Evolutionary conservation across 1,139 yeast genomes (phyloP).

Genomic region (Saccharomyces hybrid): DNA sequence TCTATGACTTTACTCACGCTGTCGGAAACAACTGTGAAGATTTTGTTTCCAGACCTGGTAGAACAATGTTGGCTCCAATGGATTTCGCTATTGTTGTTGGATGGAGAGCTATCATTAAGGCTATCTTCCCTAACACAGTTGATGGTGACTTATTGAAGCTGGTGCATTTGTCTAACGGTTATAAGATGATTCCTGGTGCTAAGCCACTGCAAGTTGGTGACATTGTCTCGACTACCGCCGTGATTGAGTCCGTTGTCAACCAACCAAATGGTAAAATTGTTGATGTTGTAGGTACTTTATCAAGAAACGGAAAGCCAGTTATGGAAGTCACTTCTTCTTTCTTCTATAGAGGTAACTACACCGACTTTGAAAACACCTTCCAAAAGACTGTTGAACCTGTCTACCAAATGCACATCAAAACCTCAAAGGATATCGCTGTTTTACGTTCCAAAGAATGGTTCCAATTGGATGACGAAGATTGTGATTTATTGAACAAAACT

Average conservation of each 20-base stretch:
- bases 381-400: constrained; percentile 84
- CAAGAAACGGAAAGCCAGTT: constrained; percentile 68
- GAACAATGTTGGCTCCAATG: constrained; percentile 89
- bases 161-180: constrained; percentile 92
- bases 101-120: constrained; percentile 95
- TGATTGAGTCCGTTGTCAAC: constrained; percentile 79
- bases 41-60: constrained; percentile 81
- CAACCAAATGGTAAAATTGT: constrained; percentile 92
- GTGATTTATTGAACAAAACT: constrained; percentile 69
- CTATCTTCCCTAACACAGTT: constrained; percentile 90
- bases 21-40: constrained; percentile 97
- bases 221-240: constrained; percentile 72
- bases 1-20: constrained; percentile 91
- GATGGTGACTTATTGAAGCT: constrained; percentile 93
- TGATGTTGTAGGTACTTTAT: constrained; percentile 85
- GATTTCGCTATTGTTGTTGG: constrained; percentile 98
- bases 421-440: constrained; percentile 87
- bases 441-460: constrained; percentile 97
- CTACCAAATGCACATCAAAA: constrained; percentile 61
- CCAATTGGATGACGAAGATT: constrained; percentile 59
- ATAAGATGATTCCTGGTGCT: constrained; percentile 89
- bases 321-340: constrained; percentile 93
- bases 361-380: constrained; percentile 87
- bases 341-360: constrained; percentile 90
- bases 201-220: constrained; percentile 86